Base-by-base conservation (phyloP, 2,329 filamentous ascomycete genomes). In the Aphanoascus verrucosus region DNA sequence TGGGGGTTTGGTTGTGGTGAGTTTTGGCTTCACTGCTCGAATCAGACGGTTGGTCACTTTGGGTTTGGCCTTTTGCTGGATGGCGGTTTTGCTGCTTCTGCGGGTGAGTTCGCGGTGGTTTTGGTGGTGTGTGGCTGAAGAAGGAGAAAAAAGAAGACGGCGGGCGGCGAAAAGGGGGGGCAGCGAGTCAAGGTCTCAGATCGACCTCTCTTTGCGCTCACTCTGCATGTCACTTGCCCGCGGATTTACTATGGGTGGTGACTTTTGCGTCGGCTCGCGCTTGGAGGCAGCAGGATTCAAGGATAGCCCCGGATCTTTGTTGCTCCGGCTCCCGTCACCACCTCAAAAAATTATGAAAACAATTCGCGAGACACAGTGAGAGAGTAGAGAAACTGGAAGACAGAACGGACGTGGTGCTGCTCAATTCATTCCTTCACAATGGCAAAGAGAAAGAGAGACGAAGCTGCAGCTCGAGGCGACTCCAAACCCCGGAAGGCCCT, bases 381-480 rank as follows among this genome's bases (percentile, higher is more conserved):
- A 5, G 4, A 11, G 4, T 17, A 17, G 19, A 41, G 12, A 5
- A 14, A 11, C 37, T 17, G 9, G 19, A 41, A 41, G 7, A 17
- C 38, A 19, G 38, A 17, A 6, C 19, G 8, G 15, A n/a, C 15
- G 37, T 40, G 37, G 12, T 5, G 38, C 9, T 15, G 15, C 7
- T 41, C n/a, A 19, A 41, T 37, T 28, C 12, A 19, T 19, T 23
- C 14, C 15, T 11, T 15, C 35, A 23, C 46, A n/a, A 74, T 74
- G 72, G 69, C 63, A 3, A 74, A 74, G 58, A 65, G 72, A 59
- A 74, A 74, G 67, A 71, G 71, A 63, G 69, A 67, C 6, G 64
- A 67, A 5, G 48, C 59, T 38, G 41, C 56, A 32, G 65, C 66
- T 56, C 65, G 63, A 31, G 58, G 57, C 9, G 59, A 59, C 28